Conservation (phyloP, 495 filamentous ascomycete species). For the Trichoderma parareesei region DNA sequence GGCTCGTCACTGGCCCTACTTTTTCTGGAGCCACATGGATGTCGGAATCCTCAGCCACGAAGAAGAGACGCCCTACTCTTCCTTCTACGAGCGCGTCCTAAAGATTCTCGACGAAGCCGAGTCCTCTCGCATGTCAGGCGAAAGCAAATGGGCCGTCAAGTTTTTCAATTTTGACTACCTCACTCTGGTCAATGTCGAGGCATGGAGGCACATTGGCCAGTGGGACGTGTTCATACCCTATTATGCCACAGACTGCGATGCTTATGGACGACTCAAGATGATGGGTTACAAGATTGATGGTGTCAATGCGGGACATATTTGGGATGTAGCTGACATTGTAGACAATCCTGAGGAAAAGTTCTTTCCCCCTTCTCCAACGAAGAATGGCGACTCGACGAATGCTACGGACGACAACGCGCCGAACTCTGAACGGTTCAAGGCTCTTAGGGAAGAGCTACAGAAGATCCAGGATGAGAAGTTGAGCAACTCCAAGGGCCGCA, state of each 20-base stretch:
- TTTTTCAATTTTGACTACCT: conserved; percentile 55
- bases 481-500: conserved; percentile 39
- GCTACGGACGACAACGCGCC: not conserved
- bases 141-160: conserved; percentile 41
- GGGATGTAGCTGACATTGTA: conserved; percentile 40
- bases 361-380: conserved; percentile 33
- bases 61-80: conserved; percentile 35
- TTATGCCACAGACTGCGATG: conserved; percentile 54
- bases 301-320: conserved; percentile 40
- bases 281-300: conserved; percentile 39
- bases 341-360: conserved; percentile 41
- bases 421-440: not conserved
- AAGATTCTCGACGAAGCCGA: conserved; percentile 29
- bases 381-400: conserved; percentile 19
- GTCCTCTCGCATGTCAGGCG: conserved; percentile 9
- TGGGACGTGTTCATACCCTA: conserved; percentile 57
- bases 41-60: conserved; percentile 41
- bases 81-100: conserved; percentile 43
- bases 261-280: conserved; percentile 46
- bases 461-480: conserved; percentile 24
- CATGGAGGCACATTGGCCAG: conserved; percentile 45
- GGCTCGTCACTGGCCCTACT: conserved; percentile 40
- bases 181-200: conserved; percentile 46
- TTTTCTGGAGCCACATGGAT: conserved; percentile 52
- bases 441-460: conserved; percentile 14